Evolutionary conservation across 2,329 filamentous ascomycete species (phyloP).

Genomic region (Colletotrichum gigasporum): DNA sequence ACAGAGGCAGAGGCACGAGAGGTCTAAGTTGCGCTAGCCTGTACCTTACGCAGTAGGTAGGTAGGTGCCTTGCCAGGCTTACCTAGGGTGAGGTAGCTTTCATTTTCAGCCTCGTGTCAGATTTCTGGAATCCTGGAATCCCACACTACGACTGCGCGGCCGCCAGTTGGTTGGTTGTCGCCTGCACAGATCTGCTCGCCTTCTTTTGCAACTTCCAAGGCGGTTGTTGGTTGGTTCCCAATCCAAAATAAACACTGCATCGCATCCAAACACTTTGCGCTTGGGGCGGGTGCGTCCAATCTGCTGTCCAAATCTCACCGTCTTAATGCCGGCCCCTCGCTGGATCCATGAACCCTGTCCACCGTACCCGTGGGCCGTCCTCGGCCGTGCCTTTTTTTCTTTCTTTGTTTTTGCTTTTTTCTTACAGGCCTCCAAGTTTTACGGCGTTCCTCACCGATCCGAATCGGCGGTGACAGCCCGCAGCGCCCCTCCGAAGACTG

Average conservation of each 20-base stretch:
- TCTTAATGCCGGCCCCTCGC: not conserved
- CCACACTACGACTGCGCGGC: too few relatives aligned
- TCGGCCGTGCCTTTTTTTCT: too few relatives aligned
- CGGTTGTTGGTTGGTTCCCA: not conserved
- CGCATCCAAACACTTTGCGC: too few relatives aligned
- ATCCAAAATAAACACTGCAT: not conserved
- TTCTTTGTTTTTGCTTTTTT: not conserved
- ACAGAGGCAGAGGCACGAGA: too few relatives aligned
- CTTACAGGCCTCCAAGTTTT: not conserved
- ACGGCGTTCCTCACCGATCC: not conserved
- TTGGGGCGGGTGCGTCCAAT: slow-evolving; percentile 3
- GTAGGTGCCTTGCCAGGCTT: too few relatives aligned
- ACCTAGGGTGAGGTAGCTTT: too few relatives aligned
- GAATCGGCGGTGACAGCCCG: slow-evolving; percentile 10
- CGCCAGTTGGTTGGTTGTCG: too few relatives aligned
- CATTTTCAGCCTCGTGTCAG: not conserved
- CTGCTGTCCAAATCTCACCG: slow-evolving; percentile 1
- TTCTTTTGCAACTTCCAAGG: not conserved
- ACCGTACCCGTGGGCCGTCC: not conserved
- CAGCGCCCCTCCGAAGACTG: not conserved
- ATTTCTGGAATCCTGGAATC: not conserved
- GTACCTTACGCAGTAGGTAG: too few relatives aligned
- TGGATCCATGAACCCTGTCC: slow-evolving; percentile 13
- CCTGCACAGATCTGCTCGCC: not conserved
- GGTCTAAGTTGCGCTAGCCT: too few relatives aligned